phyloP scores from a whole-genome alignment of 768 basidiomycete genomes.

The Ramaria sp. region DNA sequence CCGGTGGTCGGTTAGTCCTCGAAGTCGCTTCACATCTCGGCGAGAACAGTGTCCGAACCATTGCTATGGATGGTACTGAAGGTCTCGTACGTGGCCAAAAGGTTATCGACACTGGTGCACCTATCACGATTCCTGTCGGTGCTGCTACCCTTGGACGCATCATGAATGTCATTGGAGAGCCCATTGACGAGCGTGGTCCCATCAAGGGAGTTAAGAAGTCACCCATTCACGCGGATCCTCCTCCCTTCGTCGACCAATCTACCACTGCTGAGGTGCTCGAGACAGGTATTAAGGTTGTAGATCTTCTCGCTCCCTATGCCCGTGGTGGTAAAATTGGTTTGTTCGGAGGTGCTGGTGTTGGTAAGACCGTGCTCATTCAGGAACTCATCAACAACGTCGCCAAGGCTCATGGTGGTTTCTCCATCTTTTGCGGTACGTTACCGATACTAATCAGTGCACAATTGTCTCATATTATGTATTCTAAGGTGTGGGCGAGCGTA shows the following conservation, averaged over 20 bases:
- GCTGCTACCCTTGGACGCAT: slow-evolving; percentile 92
- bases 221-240: slow-evolving; percentile 97
- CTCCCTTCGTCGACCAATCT: slow-evolving; percentile 95
- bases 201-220: slow-evolving; percentile 89
- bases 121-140: slow-evolving; percentile 96
- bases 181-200: slow-evolving; percentile 98
- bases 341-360: slow-evolving; percentile 99
- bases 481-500: slow-evolving; percentile 97
- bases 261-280: slow-evolving; percentile 98
- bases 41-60: slow-evolving; percentile 98
- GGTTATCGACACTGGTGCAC: slow-evolving; percentile 93
- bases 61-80: slow-evolving; percentile 99
- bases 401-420: slow-evolving; percentile 99
- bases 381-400: slow-evolving; percentile 99
- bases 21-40: slow-evolving; percentile 98
- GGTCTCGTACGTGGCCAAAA: slow-evolving; percentile 99
- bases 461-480: slow-evolving; percentile 6
- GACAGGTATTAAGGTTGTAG: slow-evolving; percentile 99
- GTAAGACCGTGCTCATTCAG: slow-evolving; percentile 99
- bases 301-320: slow-evolving; percentile 97
- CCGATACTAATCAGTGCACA: not conserved
- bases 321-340: slow-evolving; percentile 99
- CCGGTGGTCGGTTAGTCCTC: slow-evolving; percentile 93
- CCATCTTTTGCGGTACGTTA: slow-evolving; percentile 86
- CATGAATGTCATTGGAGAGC: slow-evolving; percentile 99